These are phyloP conservation scores for Trypanosoma mega DNA, from an alignment of 208 protist species.

Conservation along the genomic window DNA sequence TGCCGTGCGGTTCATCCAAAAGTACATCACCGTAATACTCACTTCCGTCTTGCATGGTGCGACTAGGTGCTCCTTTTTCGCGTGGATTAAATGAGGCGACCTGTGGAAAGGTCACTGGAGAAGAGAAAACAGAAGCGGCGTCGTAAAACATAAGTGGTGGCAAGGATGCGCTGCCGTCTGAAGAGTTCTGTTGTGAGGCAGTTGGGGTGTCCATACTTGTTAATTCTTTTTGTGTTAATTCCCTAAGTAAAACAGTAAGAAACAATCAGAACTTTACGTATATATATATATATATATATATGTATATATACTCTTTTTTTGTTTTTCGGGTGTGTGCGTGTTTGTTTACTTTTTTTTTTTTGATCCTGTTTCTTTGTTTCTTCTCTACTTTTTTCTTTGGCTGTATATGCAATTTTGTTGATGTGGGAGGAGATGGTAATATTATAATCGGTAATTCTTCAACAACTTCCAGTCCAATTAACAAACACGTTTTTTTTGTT, in stretches of 20 bases:
- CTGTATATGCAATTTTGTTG: no score
- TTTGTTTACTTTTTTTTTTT: background rate
- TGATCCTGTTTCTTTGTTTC: no score
- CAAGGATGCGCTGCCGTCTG: background rate
- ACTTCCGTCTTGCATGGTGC: slow-evolving; percentile 55
- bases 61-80: slow-evolving; percentile 27
- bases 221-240: background rate
- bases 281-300: slow-evolving; percentile 23
- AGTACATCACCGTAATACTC: slow-evolving; percentile 76
- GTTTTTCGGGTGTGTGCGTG: background rate
- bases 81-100: slow-evolving; percentile 52
- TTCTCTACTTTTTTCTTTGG: no score
- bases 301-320: slow-evolving; percentile 3
- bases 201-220: background rate
- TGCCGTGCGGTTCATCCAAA: slow-evolving; percentile 48
- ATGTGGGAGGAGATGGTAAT: no score
- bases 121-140: slow-evolving; percentile 12
- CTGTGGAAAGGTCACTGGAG: slow-evolving; percentile 55
- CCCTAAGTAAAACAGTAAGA: no score
- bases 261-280: background rate
- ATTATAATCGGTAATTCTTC: no score
- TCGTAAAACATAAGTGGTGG: slow-evolving; percentile 22
- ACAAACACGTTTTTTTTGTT: no score
- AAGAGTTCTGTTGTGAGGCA: background rate
- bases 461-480: no score